phyloP scores from a whole-genome alignment of 768 basidiomycete species.

The Agaricus bisporus region DNA sequence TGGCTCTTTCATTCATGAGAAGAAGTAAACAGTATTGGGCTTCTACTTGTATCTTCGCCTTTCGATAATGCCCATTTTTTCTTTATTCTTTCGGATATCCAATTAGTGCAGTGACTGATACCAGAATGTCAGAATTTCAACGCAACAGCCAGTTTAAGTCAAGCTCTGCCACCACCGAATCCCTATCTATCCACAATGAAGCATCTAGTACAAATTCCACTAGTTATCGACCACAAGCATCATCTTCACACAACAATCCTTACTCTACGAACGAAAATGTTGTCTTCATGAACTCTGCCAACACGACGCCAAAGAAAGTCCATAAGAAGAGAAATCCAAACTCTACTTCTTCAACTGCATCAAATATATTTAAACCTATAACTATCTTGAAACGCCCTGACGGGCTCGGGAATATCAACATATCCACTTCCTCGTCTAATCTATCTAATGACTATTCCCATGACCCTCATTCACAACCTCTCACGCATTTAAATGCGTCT shows the following conservation, averaged over 20 bases:
- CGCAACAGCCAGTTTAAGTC: not conserved
- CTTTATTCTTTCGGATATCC: not conserved
- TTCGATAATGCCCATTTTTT: not conserved
- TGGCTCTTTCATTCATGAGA: not conserved
- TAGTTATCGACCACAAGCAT: not conserved
- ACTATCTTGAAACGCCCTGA: conserved; percentile 4
- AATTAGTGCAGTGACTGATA: conserved; percentile 1
- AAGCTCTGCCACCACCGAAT: not conserved
- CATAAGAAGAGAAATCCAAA: not conserved
- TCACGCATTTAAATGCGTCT: not conserved
- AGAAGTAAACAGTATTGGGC: not conserved
- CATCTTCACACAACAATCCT: not conserved
- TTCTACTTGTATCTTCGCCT: not conserved
- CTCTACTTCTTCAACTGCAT: not conserved
- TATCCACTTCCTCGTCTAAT: not conserved
- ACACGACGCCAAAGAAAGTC: not conserved
- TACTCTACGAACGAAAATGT: not conserved
- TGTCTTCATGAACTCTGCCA: not conserved
- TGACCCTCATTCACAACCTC: not conserved
- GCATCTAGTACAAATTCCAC: not conserved
- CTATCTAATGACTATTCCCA: not conserved
- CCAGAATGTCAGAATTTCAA: conserved; percentile 1
- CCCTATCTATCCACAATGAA: not conserved
- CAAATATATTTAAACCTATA: conserved; percentile 1
- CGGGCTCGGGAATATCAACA: not conserved